Evolutionary conservation across 768 basidiomycete genomes (phyloP).

Genomic region (Brasilioporus rufonigricans): DNA sequence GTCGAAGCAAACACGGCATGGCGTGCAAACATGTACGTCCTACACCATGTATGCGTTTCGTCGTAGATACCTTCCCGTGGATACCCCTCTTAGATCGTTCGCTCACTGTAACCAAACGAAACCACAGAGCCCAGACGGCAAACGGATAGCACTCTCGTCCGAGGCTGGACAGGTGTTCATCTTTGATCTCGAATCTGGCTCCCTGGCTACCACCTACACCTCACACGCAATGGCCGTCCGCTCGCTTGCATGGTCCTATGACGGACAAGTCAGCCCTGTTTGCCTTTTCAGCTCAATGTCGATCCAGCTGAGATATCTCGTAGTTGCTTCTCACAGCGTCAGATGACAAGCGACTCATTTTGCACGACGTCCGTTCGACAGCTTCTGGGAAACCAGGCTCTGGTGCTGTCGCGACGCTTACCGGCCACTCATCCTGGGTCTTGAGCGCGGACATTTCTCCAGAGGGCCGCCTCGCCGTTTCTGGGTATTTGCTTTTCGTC

Average conservation of each 20-base stretch:
- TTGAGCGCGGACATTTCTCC: slow-evolving; percentile 79
- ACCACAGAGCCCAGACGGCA: slow-evolving; percentile 82
- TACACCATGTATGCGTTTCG: background rate
- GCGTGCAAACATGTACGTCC: slow-evolving; percentile 62
- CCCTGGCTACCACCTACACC: slow-evolving; percentile 68
- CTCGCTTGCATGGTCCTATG: slow-evolving; percentile 84
- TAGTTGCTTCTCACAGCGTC: slow-evolving; percentile 88
- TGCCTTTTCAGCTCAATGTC: too few relatives aligned
- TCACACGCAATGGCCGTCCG: slow-evolving; percentile 92
- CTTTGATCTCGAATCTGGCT: slow-evolving; percentile 71
- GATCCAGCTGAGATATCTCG: background rate
- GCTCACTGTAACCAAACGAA: slow-evolving; percentile 7
- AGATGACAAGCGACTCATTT: slow-evolving; percentile 86
- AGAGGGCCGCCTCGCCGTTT: slow-evolving; percentile 74
- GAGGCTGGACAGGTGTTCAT: slow-evolving; percentile 89
- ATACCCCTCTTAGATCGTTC: background rate
- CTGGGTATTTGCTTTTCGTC: slow-evolving; percentile 55
- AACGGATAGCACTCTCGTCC: slow-evolving; percentile 73
- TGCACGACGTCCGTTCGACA: slow-evolving; percentile 85
- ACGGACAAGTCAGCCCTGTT: slow-evolving; percentile 65
- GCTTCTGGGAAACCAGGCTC: slow-evolving; percentile 56
- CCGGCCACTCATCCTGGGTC: slow-evolving; percentile 91
- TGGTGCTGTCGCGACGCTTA: slow-evolving; percentile 80
- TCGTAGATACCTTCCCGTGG: too few relatives aligned
- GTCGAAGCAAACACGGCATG: slow-evolving; percentile 78